These are phyloP conservation scores for Coniophora puteana DNA, from an alignment of 1,284 basidiomycete genomes.

Conservation along the genomic window DNA sequence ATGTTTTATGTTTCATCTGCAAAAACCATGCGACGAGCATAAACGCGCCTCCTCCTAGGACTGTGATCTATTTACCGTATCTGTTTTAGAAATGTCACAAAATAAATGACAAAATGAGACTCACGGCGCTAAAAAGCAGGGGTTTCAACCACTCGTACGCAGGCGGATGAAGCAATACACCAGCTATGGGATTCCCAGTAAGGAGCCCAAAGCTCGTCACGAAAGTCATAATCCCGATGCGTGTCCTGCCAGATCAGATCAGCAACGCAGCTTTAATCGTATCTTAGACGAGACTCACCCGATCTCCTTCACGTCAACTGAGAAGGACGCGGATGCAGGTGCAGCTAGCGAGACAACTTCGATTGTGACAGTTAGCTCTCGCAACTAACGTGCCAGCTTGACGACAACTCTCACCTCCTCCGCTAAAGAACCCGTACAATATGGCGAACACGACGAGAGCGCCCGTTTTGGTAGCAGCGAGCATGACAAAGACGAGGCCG, in stretches of 20 bases:
- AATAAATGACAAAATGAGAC: background rate
- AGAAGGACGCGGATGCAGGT: conserved; percentile 15
- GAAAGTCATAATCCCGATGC: conserved; percentile 16
- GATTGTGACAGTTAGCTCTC: too few species aligned
- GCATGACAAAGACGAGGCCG: conserved; percentile 21
- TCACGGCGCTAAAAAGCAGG: conserved; percentile 16
- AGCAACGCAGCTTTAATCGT: background rate
- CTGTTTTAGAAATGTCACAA: background rate
- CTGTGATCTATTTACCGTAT: background rate
- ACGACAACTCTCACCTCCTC: conserved; percentile 4
- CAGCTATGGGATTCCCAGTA: conserved; percentile 17
- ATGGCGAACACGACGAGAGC: conserved; percentile 23
- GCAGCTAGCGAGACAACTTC: conserved; percentile 15
- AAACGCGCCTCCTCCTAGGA: background rate
- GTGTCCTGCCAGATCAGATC: conserved; percentile 6
- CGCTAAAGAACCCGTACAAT: conserved; percentile 27
- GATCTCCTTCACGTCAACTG: conserved; percentile 16
- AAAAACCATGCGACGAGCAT: background rate
- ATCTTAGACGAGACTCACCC: conserved; percentile 10
- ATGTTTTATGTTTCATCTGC: conserved; percentile 2
- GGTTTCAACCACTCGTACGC: conserved; percentile 14
- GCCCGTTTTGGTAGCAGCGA: conserved; percentile 16
- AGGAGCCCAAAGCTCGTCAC: conserved; percentile 14
- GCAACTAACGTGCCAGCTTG: too few species aligned
- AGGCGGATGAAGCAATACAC: conserved; percentile 14